These are phyloP conservation scores for Conticribra weissflogii DNA, from an alignment of 108 stramenopile species.

Conservation along the genomic window DNA sequence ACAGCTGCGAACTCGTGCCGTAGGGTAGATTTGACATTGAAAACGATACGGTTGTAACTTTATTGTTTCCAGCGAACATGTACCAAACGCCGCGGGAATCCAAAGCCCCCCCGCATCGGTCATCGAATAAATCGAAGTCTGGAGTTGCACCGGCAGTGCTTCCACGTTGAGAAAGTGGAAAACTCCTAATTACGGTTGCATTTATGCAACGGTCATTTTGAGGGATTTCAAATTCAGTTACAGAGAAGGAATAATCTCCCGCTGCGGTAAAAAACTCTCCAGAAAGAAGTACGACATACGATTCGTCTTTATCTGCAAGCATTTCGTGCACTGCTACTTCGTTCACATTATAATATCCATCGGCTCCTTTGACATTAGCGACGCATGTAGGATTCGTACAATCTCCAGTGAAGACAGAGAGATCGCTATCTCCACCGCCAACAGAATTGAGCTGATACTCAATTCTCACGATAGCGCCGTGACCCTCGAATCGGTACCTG, in stretches of 20 bases:
- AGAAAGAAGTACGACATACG: neutral
- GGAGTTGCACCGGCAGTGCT: conserved; percentile 6
- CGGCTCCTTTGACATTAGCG: neutral
- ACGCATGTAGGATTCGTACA: neutral
- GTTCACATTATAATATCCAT: neutral
- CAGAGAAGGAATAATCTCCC: conserved; percentile 1
- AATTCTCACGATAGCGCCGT: conserved; percentile 1
- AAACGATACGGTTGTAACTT: conserved; percentile 1
- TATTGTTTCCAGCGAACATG: conserved; percentile 15
- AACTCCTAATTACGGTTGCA: neutral
- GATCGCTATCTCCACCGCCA: conserved; percentile 3
- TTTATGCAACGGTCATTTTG: conserved; percentile 12
- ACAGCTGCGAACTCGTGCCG: neutral
- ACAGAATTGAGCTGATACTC: conserved; percentile 9
- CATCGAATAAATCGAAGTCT: conserved; percentile 11
- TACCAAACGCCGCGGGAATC: conserved; percentile 17
- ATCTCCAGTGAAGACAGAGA: conserved; percentile 8
- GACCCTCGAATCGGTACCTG: neutral
- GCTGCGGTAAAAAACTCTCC: conserved; percentile 8
- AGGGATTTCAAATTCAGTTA: conserved; percentile 13
- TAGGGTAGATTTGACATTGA: neutral
- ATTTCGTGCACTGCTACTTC: conserved; percentile 2
- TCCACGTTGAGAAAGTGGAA: neutral
- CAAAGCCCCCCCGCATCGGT: neutral
- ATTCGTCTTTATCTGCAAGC: neutral